Evolutionary conservation across 495 filamentous ascomycete species (phyloP).

Genomic region (Trichoderma orchidacearum): DNA sequence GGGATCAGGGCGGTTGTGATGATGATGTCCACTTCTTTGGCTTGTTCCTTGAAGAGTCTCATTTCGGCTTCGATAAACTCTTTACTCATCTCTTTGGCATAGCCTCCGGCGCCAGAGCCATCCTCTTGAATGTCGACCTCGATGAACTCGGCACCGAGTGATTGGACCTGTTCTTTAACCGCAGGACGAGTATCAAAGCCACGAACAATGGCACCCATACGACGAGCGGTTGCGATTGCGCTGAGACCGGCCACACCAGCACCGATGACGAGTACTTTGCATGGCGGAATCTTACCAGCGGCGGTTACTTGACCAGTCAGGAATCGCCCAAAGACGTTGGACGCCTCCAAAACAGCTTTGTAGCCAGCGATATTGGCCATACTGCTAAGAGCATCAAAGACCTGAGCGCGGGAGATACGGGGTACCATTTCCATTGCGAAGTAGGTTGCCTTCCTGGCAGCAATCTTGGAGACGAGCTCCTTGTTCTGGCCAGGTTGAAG

Average conservation of each 20-base stretch:
- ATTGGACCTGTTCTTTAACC: conserved; percentile 72
- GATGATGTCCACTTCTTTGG: conserved; percentile 72
- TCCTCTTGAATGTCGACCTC: conserved; percentile 77
- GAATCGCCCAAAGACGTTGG: conserved; percentile 70
- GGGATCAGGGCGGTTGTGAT: conserved; percentile 77
- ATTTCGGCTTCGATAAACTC: conserved; percentile 81
- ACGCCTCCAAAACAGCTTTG: conserved; percentile 71
- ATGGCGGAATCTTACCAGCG: conserved; percentile 69
- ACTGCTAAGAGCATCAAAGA: conserved; percentile 68
- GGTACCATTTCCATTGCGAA: conserved; percentile 84
- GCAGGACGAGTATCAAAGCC: conserved; percentile 72
- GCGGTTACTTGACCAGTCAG: conserved; percentile 74
- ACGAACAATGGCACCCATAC: conserved; percentile 71
- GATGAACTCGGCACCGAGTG: conserved; percentile 70
- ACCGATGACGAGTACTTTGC: conserved; percentile 72
- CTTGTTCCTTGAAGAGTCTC: conserved; percentile 73
- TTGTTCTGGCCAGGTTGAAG: conserved; percentile 63
- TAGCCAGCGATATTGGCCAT: conserved; percentile 86
- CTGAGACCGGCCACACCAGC: conserved; percentile 71
- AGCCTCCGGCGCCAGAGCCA: conserved; percentile 66
- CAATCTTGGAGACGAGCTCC: conserved; percentile 50
- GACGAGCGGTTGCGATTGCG: conserved; percentile 66
- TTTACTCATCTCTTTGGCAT: conserved; percentile 79
- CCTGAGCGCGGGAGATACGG: conserved; percentile 67
- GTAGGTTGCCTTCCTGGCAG: conserved; percentile 44